A percentile compares a stretch with the other conserved stretches of the same genome.
phyloP scores from a whole-genome alignment of 2,329 filamentous ascomycete species.

The Cladophialophora bantiana region DNA sequence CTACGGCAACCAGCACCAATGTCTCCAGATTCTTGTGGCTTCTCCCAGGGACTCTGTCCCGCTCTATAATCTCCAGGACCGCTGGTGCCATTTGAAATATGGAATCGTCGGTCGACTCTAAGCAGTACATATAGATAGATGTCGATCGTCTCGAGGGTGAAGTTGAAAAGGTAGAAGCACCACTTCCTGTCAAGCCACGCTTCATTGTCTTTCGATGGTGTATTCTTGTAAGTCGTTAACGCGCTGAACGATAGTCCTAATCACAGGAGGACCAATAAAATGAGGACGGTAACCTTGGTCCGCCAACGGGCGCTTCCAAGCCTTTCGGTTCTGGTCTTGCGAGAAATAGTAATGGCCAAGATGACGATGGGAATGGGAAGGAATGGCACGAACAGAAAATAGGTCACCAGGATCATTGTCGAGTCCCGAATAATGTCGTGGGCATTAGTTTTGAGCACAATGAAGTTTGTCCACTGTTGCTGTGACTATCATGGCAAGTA shows the following conservation, averaged over 20 bases:
- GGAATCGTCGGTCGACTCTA: constrained; percentile 77
- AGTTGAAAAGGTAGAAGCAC: constrained; percentile 83
- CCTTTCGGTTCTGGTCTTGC: constrained; percentile 57
- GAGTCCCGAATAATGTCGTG: constrained; percentile 65
- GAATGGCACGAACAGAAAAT: constrained; percentile 70
- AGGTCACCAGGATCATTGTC: constrained; percentile 67
- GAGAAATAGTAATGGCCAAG: constrained; percentile 57
- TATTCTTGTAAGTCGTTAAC: constrained; percentile 62
- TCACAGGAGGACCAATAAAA: constrained; percentile 66
- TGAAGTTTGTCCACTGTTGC: constrained; percentile 70
- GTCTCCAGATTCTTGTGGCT: background rate
- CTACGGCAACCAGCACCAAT: constrained; percentile 1
- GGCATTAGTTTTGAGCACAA: constrained; percentile 64
- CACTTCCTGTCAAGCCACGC: constrained; percentile 75
- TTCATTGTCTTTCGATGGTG: constrained; percentile 60
- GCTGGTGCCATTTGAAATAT: constrained; percentile 73
- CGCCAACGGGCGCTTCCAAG: constrained; percentile 73
- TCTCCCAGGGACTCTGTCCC: constrained; percentile 5
- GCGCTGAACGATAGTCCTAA: constrained; percentile 74
- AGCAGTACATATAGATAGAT: constrained; percentile 70
- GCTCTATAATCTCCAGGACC: constrained; percentile 58
- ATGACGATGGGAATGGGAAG: constrained; percentile 67
- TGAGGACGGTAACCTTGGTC: constrained; percentile 69
- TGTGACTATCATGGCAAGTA: constrained; percentile 71
- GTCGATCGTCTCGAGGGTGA: constrained; percentile 73